Evolutionary conservation across 2,329 filamentous ascomycete species (phyloP), one percentile per base, ranked within the genome.

Genomic region (Alternaria consortialis): DNA sequence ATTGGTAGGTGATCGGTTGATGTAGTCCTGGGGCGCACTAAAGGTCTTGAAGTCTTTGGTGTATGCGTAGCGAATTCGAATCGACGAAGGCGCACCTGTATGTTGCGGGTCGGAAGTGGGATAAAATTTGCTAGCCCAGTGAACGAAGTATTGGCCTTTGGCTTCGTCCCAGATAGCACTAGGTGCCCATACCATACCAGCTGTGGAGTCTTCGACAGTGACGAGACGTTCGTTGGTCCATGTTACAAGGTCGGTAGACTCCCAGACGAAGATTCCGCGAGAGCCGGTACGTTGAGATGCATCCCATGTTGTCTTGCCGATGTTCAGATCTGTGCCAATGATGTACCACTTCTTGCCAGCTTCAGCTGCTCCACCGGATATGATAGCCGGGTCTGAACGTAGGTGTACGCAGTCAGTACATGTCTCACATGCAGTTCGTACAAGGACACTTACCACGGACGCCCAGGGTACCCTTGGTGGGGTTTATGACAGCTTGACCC

Each of bases 171-270:
- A 87, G 53, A 87, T 82, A 0, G 85, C 85, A 52, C 84, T 83
- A 0, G 85, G 86, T 0, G 85, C 85, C 85, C 85, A 87, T 0
- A 86, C 84, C 85, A 87, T 87, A 4, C 85, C 85, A 0, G 84
- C 85, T 4, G 80, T 83, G n/a, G 73, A 72, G 58, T 85, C 81
- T 65, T 87, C 85, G 11, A 87, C 84, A 0, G 71, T 74, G 1
- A 84, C 80, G 2, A 87, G 76, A 6, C 83, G 75, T 68, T 86
- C 84, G 12, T 75, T 74, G 11, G 67, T 77, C 82, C 84, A 87
- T 60, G 80, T 84, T 7, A 84, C 70, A 4, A 87, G 72, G 54
- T 87, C 83, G 0, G 79, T 83, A 63, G 79, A 84, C 66, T 86
- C 84, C 84, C 85, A 87, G 11, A 87, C 80, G 50, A 85, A 84